Percentiles rank a stretch among this genome's conserved stretches.
These are phyloP conservation scores for Arachnomyces sp. DNA, from an alignment of 2,329 filamentous ascomycete species.

Conservation along the genomic window DNA sequence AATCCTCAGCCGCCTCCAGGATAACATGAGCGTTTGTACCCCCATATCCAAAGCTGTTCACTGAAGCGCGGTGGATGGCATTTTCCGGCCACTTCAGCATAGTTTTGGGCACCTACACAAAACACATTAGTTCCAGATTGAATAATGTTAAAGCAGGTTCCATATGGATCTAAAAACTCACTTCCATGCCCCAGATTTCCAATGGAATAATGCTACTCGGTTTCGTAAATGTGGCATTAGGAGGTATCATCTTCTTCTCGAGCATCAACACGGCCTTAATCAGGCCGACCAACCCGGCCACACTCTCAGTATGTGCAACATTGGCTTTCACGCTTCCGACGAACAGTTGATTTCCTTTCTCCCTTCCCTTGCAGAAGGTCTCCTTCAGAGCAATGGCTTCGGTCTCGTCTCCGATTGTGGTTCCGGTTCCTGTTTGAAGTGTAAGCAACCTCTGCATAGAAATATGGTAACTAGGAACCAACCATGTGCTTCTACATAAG, in stretches of 20 bases:
- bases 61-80: slow-evolving; percentile 10
- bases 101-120: not conserved
- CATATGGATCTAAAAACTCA: slow-evolving; percentile 5
- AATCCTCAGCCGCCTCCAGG: slow-evolving; percentile 4
- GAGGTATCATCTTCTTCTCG: slow-evolving; percentile 17
- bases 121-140: not conserved
- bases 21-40: slow-evolving; percentile 7
- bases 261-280: slow-evolving; percentile 20
- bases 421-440: too few relatives aligned
- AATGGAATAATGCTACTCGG: too few relatives aligned
- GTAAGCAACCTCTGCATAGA: too few relatives aligned
- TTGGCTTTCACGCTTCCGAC: slow-evolving; percentile 20
- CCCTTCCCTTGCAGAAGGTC: not conserved
- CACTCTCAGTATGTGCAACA: slow-evolving; percentile 21
- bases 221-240: slow-evolving; percentile 14
- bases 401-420: slow-evolving; percentile 69
- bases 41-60: slow-evolving; percentile 7
- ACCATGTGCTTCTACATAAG: slow-evolving; percentile 75
- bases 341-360: slow-evolving; percentile 10
- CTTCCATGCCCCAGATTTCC: too few relatives aligned
- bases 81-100: slow-evolving; percentile 7
- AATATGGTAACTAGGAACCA: too few relatives aligned
- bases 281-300: slow-evolving; percentile 20
- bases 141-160: slow-evolving; percentile 4
- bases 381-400: too few relatives aligned